phyloP scores from a whole-genome alignment of 2,329 filamentous ascomycete species.

The Botrytis squamosa region DNA sequence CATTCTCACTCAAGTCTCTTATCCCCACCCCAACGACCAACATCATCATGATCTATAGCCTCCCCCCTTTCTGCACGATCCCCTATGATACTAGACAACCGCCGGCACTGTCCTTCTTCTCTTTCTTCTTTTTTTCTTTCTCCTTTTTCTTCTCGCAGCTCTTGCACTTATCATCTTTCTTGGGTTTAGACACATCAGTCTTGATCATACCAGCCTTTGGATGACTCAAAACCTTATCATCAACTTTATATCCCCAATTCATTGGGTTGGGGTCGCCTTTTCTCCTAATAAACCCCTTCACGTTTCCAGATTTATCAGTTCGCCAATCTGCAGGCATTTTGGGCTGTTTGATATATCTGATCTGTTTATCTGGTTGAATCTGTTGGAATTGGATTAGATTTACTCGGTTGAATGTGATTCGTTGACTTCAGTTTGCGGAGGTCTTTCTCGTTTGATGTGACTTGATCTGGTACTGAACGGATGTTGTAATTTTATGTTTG shows the following conservation, averaged over 20 bases:
- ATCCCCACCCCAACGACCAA: not conserved
- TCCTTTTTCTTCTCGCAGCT: not conserved
- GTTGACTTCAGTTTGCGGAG: not conserved
- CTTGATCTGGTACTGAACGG: not conserved
- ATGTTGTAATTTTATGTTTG: not conserved
- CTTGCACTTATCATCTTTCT: not conserved
- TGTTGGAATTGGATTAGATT: not conserved
- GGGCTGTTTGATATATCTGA: not conserved
- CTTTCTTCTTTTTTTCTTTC: not conserved
- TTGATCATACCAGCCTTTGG: not conserved
- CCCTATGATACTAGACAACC: not conserved
- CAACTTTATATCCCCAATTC: conserved; percentile 1
- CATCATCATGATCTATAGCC: not conserved
- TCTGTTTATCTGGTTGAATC: not conserved
- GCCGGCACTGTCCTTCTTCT: not conserved
- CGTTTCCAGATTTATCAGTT: not conserved
- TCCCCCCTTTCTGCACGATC: too few relatives aligned
- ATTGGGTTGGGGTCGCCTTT: not conserved
- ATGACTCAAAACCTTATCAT: not conserved
- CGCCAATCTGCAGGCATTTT: not conserved
- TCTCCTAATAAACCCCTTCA: conserved; percentile 1
- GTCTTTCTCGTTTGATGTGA: not conserved
- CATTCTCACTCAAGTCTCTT: too few relatives aligned
- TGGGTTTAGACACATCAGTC: not conserved
- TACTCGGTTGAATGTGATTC: not conserved